Conservation (phyloP, 2,329 filamentous ascomycete genomes). For the Penicillium verrucosum region DNA sequence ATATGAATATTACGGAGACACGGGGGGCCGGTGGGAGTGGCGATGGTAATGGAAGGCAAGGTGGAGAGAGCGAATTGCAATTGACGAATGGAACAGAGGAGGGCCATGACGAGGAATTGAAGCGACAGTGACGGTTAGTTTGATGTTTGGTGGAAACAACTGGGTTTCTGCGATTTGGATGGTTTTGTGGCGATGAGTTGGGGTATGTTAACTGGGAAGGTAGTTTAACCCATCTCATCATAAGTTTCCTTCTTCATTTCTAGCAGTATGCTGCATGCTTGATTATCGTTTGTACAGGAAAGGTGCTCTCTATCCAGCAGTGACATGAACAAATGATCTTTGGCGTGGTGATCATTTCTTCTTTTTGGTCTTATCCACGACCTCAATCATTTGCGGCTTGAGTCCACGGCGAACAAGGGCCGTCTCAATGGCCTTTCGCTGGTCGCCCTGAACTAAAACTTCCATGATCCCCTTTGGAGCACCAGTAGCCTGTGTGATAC, state of each 20-base stretch:
- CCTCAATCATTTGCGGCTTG: constrained; percentile 57
- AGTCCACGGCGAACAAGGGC: constrained; percentile 60
- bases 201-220: no score
- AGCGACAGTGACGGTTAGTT: neutral
- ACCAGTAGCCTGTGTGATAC: constrained; percentile 59
- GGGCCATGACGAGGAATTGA: neutral
- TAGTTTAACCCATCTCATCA: neutral
- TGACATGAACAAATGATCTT: no score
- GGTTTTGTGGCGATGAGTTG: neutral
- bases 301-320: neutral
- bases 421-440: constrained; percentile 59
- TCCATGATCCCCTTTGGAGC: constrained; percentile 64
- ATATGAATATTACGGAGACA: neutral
- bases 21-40: neutral
- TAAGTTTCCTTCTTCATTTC: neutral
- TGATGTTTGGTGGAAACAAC: neutral
- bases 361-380: constrained; percentile 66
- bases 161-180: neutral
- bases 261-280: neutral
- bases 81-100: neutral
- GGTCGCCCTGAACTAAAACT: constrained; percentile 65
- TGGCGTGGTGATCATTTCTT: constrained; percentile 46
- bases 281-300: neutral
- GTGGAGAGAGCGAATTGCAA: neutral
- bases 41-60: neutral